A percentile compares a stretch with the other conserved stretches of the same genome.
phyloP scores from a whole-genome alignment of 352 stramenopile species.

The Pythium vanterpoolii region DNA sequence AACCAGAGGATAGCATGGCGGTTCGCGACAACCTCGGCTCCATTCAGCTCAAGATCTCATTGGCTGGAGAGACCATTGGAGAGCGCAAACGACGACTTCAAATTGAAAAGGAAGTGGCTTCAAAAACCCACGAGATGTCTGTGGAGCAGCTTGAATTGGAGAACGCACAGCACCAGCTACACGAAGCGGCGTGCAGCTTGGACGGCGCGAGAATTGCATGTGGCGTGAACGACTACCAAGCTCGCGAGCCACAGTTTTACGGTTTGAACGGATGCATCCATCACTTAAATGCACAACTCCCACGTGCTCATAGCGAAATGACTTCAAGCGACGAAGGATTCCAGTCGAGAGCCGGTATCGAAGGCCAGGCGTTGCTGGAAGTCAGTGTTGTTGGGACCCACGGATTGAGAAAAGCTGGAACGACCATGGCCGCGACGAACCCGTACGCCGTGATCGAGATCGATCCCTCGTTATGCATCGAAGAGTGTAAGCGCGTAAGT shows the following conservation, averaged over 20 bases:
- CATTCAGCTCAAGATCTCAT: conserved; percentile 47
- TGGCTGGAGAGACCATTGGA: conserved; percentile 59
- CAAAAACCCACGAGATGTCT: conserved; percentile 58
- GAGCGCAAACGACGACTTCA: conserved; percentile 46
- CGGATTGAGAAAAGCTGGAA: conserved; percentile 31
- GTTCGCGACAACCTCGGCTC: conserved; percentile 43
- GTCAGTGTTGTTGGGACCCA: conserved; percentile 43
- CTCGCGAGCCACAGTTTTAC: conserved; percentile 67
- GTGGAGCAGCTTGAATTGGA: conserved; percentile 63
- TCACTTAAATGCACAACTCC: conserved; percentile 56
- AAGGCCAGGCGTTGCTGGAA: conserved; percentile 60
- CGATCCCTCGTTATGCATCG: conserved; percentile 46
- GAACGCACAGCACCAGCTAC: conserved; percentile 56
- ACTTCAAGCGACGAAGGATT: conserved; percentile 56
- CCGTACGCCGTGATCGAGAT: conserved; percentile 66
- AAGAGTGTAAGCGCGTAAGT: conserved; percentile 50
- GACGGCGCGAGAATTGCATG: conserved; percentile 68
- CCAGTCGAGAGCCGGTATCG: conserved; percentile 44
- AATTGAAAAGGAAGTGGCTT: conserved; percentile 51
- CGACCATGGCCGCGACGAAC: conserved; percentile 25
- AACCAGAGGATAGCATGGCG: conserved; percentile 42
- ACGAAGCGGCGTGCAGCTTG: conserved; percentile 65
- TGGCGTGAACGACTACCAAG: conserved; percentile 56
- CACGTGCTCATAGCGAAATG: conserved; percentile 51
- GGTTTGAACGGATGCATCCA: conserved; percentile 80